Conservation (phyloP, 2,329 filamentous ascomycete species). For the Clonostachys rhizophaga region DNA sequence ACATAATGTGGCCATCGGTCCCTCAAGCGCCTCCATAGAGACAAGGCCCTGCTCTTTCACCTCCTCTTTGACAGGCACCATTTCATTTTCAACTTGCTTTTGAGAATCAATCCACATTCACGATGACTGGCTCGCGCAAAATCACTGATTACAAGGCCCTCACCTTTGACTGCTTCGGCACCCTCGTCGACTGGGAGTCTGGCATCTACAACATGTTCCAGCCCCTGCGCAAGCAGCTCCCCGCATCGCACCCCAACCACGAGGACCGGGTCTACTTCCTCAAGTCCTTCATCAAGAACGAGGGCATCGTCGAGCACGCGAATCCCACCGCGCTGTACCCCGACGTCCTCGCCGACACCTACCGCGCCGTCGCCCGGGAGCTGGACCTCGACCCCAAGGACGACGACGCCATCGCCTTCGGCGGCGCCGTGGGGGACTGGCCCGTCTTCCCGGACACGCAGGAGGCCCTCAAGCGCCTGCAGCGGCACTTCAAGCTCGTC, state of each 20-base stretch:
- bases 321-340: constrained; percentile 33
- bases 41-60: background rate
- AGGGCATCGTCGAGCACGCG: constrained; percentile 51
- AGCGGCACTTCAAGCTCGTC: constrained; percentile 49
- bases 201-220: constrained; percentile 53
- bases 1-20: no score
- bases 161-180: constrained; percentile 77
- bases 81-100: background rate
- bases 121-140: constrained; percentile 6
- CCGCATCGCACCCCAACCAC: constrained; percentile 25
- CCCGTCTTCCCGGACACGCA: constrained; percentile 53
- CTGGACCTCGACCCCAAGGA: constrained; percentile 4
- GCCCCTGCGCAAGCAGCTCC: constrained; percentile 37
- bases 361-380: constrained; percentile 26
- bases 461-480: constrained; percentile 42
- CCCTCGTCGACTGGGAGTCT: constrained; percentile 73
- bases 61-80: background rate
- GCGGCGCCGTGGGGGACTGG: constrained; percentile 46
- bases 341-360: constrained; percentile 33
- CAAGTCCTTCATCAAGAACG: constrained; percentile 41
- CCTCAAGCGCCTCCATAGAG: background rate
- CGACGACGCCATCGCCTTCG: constrained; percentile 17
- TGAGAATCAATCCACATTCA: background rate
- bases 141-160: constrained; percentile 34
- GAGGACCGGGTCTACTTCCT: constrained; percentile 31